A percentile compares a stretch with the other conserved stretches of the same genome.
These are phyloP conservation scores for Rhypophila decipiens DNA, from an alignment of 495 filamentous ascomycete species.

Conservation along the genomic window DNA sequence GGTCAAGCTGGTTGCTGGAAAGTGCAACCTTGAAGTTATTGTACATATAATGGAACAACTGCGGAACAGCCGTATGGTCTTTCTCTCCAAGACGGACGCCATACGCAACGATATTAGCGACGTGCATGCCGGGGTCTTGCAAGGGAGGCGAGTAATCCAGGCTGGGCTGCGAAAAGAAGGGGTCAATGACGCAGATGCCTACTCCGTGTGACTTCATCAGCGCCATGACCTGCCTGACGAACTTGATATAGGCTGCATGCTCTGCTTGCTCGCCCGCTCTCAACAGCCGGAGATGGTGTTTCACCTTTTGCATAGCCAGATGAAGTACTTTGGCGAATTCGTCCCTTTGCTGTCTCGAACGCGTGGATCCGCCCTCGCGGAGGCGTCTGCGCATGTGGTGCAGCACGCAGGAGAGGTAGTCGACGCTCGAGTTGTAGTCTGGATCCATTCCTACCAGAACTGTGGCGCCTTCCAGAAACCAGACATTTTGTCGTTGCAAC, in stretches of 20 bases:
- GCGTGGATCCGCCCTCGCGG: constrained; percentile 14
- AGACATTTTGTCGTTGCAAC: constrained; percentile 25
- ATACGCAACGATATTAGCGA: constrained; percentile 43
- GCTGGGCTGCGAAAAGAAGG: constrained; percentile 43
- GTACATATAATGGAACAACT: constrained; percentile 45
- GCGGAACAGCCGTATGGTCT: constrained; percentile 31
- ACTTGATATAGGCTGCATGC: constrained; percentile 36
- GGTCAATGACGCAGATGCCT: constrained; percentile 36
- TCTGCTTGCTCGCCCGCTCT: constrained; percentile 16
- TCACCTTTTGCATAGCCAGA: constrained; percentile 43
- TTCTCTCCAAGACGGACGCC: constrained; percentile 38
- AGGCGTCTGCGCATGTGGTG: constrained; percentile 38
- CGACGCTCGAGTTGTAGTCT: constrained; percentile 35
- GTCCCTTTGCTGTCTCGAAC: constrained; percentile 19
- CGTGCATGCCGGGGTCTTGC: constrained; percentile 44
- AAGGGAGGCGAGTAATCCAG: constrained; percentile 40
- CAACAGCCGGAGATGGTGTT: constrained; percentile 33
- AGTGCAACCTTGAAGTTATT: constrained; percentile 46
- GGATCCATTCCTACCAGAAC: constrained; percentile 22
- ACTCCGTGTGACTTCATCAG: constrained; percentile 40
- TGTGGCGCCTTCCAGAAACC: constrained; percentile 25
- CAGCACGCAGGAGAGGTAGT: constrained; percentile 32
- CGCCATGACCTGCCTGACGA: constrained; percentile 37
- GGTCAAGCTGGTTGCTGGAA: constrained; percentile 28
- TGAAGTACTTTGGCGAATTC: constrained; percentile 31